These are phyloP conservation scores for Penicillium janthinellum DNA, from an alignment of 2,329 filamentous ascomycete genomes.

Conservation along the genomic window DNA sequence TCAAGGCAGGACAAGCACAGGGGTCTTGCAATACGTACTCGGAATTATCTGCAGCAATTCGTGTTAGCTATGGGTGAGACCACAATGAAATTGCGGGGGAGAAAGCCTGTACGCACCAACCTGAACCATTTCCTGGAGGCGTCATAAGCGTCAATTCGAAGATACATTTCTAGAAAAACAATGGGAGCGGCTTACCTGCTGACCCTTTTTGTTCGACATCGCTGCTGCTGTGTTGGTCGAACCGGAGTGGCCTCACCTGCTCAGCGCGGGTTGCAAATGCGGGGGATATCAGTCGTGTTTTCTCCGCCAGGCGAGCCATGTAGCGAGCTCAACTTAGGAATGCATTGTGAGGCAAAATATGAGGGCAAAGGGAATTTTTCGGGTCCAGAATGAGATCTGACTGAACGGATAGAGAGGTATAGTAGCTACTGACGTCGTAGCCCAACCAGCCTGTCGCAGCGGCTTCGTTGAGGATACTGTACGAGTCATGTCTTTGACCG, in stretches of 20 bases:
- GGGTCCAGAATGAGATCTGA: not conserved
- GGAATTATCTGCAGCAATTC: constrained; percentile 22
- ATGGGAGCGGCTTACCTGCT: constrained; percentile 62
- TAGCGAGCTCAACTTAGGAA: constrained; percentile 11
- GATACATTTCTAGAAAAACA: not conserved
- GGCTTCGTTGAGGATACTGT: not conserved
- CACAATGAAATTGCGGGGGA: constrained; percentile 29
- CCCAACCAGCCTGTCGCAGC: not conserved
- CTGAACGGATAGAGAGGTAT: not conserved
- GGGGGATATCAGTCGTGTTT: constrained; percentile 15
- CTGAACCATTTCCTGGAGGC: constrained; percentile 94
- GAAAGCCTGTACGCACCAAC: constrained; percentile 72
- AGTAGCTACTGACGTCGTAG: not conserved
- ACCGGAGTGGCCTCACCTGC: constrained; percentile 17
- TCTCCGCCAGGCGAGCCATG: constrained; percentile 21
- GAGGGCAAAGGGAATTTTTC: not conserved
- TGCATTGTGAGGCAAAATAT: constrained; percentile 6
- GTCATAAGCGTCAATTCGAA: constrained; percentile 8
- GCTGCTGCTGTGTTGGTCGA: constrained; percentile 15
- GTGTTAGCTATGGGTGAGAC: constrained; percentile 33
- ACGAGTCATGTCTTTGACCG: not conserved
- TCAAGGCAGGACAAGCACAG: not conserved
- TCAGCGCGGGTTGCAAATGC: constrained; percentile 24
- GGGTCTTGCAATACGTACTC: constrained; percentile 20
- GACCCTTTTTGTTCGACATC: constrained; percentile 58